Conservation (phyloP, 768 basidiomycete species). For the Leccinum boreale region DNA sequence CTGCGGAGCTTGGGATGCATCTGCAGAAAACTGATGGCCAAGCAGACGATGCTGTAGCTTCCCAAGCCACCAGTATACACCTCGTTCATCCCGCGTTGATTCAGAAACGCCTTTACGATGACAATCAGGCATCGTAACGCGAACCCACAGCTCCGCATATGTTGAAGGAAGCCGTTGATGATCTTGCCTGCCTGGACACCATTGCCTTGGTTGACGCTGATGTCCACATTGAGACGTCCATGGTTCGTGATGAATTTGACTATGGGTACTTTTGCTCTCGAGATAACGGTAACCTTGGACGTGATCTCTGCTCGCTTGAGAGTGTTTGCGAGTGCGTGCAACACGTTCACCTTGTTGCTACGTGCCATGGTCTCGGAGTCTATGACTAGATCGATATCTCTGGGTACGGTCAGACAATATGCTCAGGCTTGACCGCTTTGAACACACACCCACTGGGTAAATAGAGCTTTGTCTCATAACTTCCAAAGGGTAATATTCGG, state of each 20-base stretch:
- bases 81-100: conserved; percentile 92
- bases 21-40: conserved; percentile 93
- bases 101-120: conserved; percentile 87
- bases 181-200: conserved; percentile 78
- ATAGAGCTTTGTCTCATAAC: conserved; percentile 91
- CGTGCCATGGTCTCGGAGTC: conserved; percentile 74
- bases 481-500: conserved; percentile 83
- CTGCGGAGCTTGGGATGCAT: conserved; percentile 93
- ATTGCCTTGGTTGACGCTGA: conserved; percentile 88
- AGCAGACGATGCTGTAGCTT: conserved; percentile 89
- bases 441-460: conserved; percentile 80
- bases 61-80: conserved; percentile 96
- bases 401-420: conserved; percentile 31
- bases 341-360: conserved; percentile 62
- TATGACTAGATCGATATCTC: conserved; percentile 95
- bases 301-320: conserved; percentile 76
- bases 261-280: conserved; percentile 94
- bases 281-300: conserved; percentile 79
- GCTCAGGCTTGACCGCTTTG: background rate
- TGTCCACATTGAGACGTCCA: conserved; percentile 86
- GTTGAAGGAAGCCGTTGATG: conserved; percentile 73
- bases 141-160: conserved; percentile 52
- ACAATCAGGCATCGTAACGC: conserved; percentile 83
- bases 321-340: conserved; percentile 75
- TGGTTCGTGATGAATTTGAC: conserved; percentile 87